These are phyloP conservation scores for Friedmanniomyces simplex DNA, from an alignment of 495 filamentous ascomycete genomes.

Conservation along the genomic window DNA sequence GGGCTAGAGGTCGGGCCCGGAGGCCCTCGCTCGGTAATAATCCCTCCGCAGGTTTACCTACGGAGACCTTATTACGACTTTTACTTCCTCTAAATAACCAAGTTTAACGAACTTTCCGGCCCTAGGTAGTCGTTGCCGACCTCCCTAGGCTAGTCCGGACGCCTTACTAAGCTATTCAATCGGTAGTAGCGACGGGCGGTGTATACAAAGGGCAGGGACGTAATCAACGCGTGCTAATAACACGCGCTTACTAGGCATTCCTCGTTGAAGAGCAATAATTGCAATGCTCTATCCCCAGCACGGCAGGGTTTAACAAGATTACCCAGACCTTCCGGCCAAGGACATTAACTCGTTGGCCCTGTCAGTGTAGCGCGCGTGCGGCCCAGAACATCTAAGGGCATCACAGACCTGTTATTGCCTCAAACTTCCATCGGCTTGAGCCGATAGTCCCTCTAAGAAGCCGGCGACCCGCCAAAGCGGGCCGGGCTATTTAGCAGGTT, in stretches of 20 bases:
- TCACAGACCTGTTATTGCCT: too few relatives aligned
- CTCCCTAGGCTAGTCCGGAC: constrained; percentile 56
- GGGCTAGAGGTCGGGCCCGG: constrained; percentile 17
- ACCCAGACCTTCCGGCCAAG: constrained; percentile 61
- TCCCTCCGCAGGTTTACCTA: constrained; percentile 63
- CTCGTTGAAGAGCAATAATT: constrained; percentile 74
- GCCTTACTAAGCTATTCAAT: constrained; percentile 67
- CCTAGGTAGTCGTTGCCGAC: constrained; percentile 52
- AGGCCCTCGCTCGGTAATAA: constrained; percentile 43
- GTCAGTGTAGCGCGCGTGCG: constrained; percentile 64
- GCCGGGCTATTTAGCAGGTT: too few relatives aligned
- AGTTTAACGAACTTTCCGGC: constrained; percentile 65
- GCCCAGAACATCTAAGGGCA: too few relatives aligned
- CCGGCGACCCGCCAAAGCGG: too few relatives aligned
- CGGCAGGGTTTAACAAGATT: constrained; percentile 70
- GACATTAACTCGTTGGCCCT: constrained; percentile 58
- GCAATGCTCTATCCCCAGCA: constrained; percentile 70
- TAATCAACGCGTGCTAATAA: constrained; percentile 67
- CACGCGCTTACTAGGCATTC: constrained; percentile 65
- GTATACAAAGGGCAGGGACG: constrained; percentile 64
- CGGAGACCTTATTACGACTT: constrained; percentile 68
- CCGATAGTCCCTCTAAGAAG: too few relatives aligned
- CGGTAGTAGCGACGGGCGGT: constrained; percentile 66
- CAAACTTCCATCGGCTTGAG: too few relatives aligned
- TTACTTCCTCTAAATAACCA: constrained; percentile 68